Evolutionary conservation across 495 filamentous ascomycete species (phyloP).

Genomic region (Penicillium pulvis): DNA sequence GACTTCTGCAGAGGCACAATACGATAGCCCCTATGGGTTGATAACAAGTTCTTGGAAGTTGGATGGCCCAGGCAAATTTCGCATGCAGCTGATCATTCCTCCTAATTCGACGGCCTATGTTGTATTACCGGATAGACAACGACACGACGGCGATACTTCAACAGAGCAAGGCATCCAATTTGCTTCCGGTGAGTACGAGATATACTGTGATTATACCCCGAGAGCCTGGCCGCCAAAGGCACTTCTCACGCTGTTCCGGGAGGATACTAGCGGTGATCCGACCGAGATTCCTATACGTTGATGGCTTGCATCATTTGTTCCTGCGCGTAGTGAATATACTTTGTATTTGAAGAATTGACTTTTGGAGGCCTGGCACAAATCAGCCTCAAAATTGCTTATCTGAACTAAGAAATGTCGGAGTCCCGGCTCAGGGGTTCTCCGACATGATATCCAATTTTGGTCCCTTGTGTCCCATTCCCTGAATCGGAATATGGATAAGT

Average conservation of each 20-base stretch:
- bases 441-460: not conserved
- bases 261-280: not conserved
- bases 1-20: not conserved
- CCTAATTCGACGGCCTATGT: not conserved
- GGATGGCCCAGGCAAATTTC: not conserved
- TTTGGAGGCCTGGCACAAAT: not conserved
- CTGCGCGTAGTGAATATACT: not conserved
- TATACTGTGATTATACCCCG: not conserved
- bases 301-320: not conserved
- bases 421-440: not conserved
- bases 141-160: not conserved
- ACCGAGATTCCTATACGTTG: not conserved
- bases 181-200: not conserved
- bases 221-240: not conserved
- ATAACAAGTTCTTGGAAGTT: not conserved
- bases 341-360: not conserved
- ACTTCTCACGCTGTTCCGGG: not conserved
- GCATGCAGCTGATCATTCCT: not conserved
- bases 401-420: not conserved
- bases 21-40: not conserved
- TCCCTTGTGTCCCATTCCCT: not conserved
- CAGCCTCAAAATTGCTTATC: not conserved
- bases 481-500: not conserved
- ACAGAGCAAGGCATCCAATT: not conserved
- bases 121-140: not conserved